Percentiles rank a stretch among this genome's conserved stretches.
Evolutionary conservation across 2,329 filamentous ascomycete genomes (phyloP).

Genomic region (Leptographium wingfieldii): DNA sequence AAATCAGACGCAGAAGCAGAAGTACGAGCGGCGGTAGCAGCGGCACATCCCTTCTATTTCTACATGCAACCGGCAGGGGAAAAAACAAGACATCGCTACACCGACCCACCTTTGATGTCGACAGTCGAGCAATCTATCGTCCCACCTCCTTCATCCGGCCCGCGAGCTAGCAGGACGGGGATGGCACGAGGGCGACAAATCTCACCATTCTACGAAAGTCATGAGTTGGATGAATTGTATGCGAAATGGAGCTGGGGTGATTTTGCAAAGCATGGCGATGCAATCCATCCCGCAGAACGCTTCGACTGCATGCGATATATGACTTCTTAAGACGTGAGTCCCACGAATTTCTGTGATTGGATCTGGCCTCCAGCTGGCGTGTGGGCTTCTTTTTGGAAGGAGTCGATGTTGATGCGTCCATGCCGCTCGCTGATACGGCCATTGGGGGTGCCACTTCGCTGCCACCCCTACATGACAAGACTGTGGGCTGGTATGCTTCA

Average conservation of each 20-base stretch:
- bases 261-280: not conserved
- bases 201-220: slow-evolving; percentile 1
- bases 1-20: slow-evolving; percentile 5
- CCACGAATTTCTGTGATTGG: not conserved
- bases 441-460: not conserved
- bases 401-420: not conserved
- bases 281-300: not conserved
- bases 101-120: not conserved
- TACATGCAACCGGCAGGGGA: not conserved
- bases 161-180: not conserved
- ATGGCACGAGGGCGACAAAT: not conserved
- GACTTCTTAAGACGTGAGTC: not conserved
- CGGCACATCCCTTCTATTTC: not conserved
- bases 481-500: not conserved
- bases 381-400: not conserved
- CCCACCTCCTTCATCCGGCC: not conserved
- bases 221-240: slow-evolving; percentile 3
- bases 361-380: not conserved
- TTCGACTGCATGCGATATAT: not conserved
- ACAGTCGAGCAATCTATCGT: not conserved
- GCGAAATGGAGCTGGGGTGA: not conserved
- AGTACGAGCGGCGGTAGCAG: not conserved
- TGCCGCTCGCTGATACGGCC: not conserved
- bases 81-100: not conserved
- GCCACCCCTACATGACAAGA: not conserved